These are phyloP conservation scores for Botrytis pseudocinerea DNA, from an alignment of 2,329 filamentous ascomycete genomes.

Conservation along the genomic window DNA sequence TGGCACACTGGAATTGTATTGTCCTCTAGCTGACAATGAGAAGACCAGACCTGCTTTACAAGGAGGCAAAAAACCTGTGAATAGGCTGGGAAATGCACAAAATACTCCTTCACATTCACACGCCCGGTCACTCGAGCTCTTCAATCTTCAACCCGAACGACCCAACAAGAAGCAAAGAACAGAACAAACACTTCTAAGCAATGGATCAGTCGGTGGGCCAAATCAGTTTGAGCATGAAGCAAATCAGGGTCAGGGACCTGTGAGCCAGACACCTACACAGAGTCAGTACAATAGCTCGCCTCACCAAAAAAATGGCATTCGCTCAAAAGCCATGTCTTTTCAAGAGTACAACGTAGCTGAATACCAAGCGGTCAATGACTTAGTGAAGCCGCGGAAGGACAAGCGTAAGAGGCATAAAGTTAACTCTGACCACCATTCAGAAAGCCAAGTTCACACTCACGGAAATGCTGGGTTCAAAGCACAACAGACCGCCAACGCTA, in stretches of 20 bases:
- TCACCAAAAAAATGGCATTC: background rate
- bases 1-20: background rate
- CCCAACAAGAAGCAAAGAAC: constrained; percentile 3
- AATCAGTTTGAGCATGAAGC: background rate
- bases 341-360: background rate
- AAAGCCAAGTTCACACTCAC: background rate
- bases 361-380: constrained; percentile 7
- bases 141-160: background rate
- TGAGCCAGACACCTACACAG: constrained; percentile 4
- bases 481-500: background rate
- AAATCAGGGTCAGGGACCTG: constrained; percentile 3
- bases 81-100: background rate
- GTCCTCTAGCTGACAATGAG: background rate
- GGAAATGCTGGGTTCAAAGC: background rate
- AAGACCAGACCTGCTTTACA: background rate
- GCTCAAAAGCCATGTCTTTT: background rate
- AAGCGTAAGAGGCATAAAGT: background rate
- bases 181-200: background rate
- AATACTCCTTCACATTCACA: background rate
- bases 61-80: constrained; percentile 2
- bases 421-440: constrained; percentile 6
- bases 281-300: constrained; percentile 11
- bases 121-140: background rate
- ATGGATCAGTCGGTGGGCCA: background rate
- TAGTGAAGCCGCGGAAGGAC: background rate